Conservation (phyloP, 1,139 yeast species). For the Suhomyces coccinellae region DNA sequence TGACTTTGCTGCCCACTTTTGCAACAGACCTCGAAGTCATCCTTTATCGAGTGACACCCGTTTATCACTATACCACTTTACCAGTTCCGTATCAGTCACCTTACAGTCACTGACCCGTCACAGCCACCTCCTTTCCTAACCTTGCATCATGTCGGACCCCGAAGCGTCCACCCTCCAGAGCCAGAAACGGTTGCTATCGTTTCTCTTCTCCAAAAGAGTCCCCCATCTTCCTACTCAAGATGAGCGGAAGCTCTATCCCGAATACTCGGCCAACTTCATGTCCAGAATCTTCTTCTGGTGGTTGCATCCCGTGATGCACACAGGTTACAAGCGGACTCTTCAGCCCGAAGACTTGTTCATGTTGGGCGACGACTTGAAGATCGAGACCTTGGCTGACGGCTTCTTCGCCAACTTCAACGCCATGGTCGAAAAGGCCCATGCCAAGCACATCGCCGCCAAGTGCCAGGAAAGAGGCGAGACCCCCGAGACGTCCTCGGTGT, state of each 20-base stretch:
- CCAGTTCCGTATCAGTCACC: too few relatives aligned
- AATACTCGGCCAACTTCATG: conserved; percentile 31
- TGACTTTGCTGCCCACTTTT: too few relatives aligned
- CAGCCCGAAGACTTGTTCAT: conserved; percentile 46
- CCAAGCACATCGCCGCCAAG: conserved; percentile 23
- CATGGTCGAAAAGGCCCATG: conserved; percentile 22
- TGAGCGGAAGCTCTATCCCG: conserved; percentile 44
- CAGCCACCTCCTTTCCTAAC: too few relatives aligned
- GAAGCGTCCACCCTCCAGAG: conserved; percentile 9
- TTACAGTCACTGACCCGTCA: too few relatives aligned
- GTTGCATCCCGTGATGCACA: conserved; percentile 46
- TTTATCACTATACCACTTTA: too few relatives aligned
- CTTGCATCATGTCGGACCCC: background rate
- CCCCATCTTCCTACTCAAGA: conserved; percentile 41
- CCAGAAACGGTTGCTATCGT: conserved; percentile 35
- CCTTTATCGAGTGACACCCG: too few relatives aligned
- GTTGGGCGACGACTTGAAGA: conserved; percentile 39
- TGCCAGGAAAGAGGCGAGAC: conserved; percentile 29
- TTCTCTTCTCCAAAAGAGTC: conserved; percentile 32
- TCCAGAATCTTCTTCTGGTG: conserved; percentile 51
- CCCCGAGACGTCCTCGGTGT: conserved; percentile 19
- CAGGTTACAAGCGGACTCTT: conserved; percentile 55
- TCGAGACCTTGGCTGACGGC: conserved; percentile 34
- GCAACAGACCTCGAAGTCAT: too few relatives aligned
- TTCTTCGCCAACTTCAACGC: conserved; percentile 28